phyloP scores from a whole-genome alignment of 2,329 filamentous ascomycete genomes.

The Stagonosporopsis tanaceti region DNA sequence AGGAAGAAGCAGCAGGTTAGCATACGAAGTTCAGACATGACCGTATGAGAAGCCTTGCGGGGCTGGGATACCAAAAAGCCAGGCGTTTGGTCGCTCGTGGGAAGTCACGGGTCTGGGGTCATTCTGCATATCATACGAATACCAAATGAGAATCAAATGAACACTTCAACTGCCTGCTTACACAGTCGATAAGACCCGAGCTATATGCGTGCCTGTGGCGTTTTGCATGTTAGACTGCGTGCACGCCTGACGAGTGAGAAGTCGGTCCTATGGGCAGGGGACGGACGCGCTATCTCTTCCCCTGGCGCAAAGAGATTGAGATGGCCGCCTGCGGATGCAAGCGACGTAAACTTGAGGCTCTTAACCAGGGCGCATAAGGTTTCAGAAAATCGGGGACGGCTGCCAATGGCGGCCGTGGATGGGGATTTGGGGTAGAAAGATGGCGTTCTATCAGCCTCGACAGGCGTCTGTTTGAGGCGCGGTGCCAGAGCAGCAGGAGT shows the following conservation, averaged over 20 bases:
- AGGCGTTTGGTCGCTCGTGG: conserved; percentile 48
- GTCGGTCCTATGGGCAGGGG: conserved; percentile 7
- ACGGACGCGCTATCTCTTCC: conserved; percentile 8
- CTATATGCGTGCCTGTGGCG: conserved; percentile 14
- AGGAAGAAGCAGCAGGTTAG: conserved; percentile 32
- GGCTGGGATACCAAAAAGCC: conserved; percentile 42
- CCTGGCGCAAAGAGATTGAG: conserved; percentile 21
- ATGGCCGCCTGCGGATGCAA: conserved; percentile 7
- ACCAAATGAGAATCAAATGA: conserved; percentile 41
- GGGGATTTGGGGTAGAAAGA: background rate
- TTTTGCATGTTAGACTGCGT: background rate
- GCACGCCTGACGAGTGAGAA: conserved; percentile 12
- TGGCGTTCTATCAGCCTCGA: conserved; percentile 4
- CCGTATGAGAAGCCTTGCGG: conserved; percentile 37
- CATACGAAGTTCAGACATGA: conserved; percentile 38
- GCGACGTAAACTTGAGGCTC: conserved; percentile 17
- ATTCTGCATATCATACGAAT: conserved; percentile 47
- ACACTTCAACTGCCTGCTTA: conserved; percentile 27
- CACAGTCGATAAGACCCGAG: conserved; percentile 5
- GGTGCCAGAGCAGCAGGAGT: conserved; percentile 9
- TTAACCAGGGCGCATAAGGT: conserved; percentile 13
- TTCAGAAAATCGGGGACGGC: conserved; percentile 15
- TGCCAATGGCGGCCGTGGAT: conserved; percentile 7
- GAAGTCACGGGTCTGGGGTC: conserved; percentile 37
- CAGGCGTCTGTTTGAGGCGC: conserved; percentile 2